phyloP scores from a whole-genome alignment of 164 flowering plant species.

The Umbilicus rupestris region DNA sequence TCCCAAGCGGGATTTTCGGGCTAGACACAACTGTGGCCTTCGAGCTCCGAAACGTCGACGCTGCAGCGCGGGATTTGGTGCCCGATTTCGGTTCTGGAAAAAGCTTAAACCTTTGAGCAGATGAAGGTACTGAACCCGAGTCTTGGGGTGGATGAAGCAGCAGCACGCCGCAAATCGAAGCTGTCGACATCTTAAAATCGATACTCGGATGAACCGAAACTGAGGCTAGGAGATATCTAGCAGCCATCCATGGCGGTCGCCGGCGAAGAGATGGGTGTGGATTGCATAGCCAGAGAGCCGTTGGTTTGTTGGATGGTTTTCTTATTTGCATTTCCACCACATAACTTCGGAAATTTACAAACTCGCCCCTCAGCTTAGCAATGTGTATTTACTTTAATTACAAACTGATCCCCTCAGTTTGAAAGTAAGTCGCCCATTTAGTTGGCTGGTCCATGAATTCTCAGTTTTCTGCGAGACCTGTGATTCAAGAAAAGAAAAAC shows the following conservation, averaged over 20 bases:
- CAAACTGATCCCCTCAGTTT: too few relatives aligned
- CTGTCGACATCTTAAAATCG: constrained; percentile 5
- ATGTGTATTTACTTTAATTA: too few relatives aligned
- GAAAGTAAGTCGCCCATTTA: too few relatives aligned
- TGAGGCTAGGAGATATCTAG: not conserved
- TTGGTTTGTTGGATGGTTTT: not conserved
- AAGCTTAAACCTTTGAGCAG: constrained; percentile 9
- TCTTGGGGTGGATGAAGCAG: constrained; percentile 8
- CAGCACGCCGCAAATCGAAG: constrained; percentile 10
- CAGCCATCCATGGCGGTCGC: not conserved
- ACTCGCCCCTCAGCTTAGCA: not conserved
- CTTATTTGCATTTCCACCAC: not conserved
- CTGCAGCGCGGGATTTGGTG: constrained; percentile 15
- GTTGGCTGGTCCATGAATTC: too few relatives aligned
- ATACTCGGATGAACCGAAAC: not conserved
- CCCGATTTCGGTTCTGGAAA: constrained; percentile 12
- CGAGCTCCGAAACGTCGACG: constrained; percentile 13
- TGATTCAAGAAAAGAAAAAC: too few relatives aligned
- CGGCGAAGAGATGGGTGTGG: not conserved
- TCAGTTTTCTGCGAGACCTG: too few relatives aligned
- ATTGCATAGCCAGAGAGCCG: not conserved
- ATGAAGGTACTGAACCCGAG: constrained; percentile 8
- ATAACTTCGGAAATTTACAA: not conserved
- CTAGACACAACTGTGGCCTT: not conserved
- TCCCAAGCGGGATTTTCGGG: constrained; percentile 12